Evolutionary conservation across 78 protist genomes (phyloP).

Genomic region (Anaeramoeba flamelloides): DNA sequence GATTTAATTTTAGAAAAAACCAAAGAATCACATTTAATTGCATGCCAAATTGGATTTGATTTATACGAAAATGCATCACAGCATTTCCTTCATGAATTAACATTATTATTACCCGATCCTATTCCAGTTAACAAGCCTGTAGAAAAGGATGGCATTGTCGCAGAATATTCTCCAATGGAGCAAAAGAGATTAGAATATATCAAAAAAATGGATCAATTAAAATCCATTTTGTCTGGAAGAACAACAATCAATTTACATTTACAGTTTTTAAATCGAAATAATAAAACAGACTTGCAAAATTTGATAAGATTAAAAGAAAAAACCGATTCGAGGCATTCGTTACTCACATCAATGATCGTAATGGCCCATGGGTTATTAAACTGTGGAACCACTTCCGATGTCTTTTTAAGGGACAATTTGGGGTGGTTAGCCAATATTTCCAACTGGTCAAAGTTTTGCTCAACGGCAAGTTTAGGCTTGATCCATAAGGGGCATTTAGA

Average conservation of each 20-base stretch:
- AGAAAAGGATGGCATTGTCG: not conserved
- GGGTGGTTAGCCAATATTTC: slow-evolving; percentile 80
- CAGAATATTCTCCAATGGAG: not conserved
- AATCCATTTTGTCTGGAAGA: not conserved
- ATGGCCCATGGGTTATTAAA: slow-evolving; percentile 75
- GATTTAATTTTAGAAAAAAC: not conserved
- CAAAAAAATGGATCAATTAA: not conserved
- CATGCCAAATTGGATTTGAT: slow-evolving; percentile 1
- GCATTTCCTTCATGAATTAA: not conserved
- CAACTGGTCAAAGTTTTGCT: slow-evolving; percentile 88
- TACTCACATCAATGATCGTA: slow-evolving; percentile 42
- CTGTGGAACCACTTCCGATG: slow-evolving; percentile 87
- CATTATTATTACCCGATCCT: not conserved
- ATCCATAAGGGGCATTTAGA: slow-evolving; percentile 44
- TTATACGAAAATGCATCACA: not conserved
- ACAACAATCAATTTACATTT: not conserved
- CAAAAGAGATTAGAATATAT: not conserved
- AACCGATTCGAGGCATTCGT: not conserved
- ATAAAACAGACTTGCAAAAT: not conserved
- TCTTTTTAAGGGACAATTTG: slow-evolving; percentile 75
- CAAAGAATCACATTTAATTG: not conserved
- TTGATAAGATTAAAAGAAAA: not conserved
- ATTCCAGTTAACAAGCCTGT: not conserved
- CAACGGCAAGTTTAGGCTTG: slow-evolving; percentile 37
- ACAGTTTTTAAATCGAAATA: not conserved